Conservation (phyloP, 2,329 filamentous ascomycete genomes). For the Calonectria ilicicola region DNA sequence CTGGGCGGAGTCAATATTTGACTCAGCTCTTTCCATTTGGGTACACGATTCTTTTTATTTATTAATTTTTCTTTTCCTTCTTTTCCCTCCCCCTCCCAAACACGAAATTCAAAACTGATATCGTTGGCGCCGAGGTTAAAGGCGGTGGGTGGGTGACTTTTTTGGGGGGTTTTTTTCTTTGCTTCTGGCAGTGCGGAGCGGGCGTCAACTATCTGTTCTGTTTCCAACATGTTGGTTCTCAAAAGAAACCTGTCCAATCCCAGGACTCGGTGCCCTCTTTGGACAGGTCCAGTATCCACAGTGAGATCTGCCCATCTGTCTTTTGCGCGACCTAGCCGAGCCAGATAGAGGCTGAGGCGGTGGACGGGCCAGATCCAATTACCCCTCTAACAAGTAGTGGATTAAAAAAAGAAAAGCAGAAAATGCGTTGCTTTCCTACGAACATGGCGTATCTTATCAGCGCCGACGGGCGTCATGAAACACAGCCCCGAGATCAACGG, state of each 20-base stretch:
- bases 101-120: background rate
- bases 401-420: constrained; percentile 17
- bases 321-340: background rate
- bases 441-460: constrained; percentile 40
- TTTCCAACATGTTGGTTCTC: constrained; percentile 31
- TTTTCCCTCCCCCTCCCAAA: background rate
- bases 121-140: background rate
- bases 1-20: background rate
- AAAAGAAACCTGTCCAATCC: constrained; percentile 22
- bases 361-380: constrained; percentile 1
- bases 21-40: constrained; percentile 15
- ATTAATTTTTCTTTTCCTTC: background rate
- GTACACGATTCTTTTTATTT: constrained; percentile 37
- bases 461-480: constrained; percentile 22
- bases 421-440: constrained; percentile 9
- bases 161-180: no score
- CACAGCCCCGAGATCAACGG: constrained; percentile 35
- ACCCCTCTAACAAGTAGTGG: background rate
- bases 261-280: background rate
- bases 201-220: constrained; percentile 23
- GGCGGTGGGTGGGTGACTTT: background rate
- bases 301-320: constrained; percentile 16
- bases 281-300: constrained; percentile 16
- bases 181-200: constrained; percentile 27
- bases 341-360: background rate